These are phyloP conservation scores for Pseudomonodictys pantanalensis DNA, from an alignment of 495 filamentous ascomycete species.

Conservation along the genomic window DNA sequence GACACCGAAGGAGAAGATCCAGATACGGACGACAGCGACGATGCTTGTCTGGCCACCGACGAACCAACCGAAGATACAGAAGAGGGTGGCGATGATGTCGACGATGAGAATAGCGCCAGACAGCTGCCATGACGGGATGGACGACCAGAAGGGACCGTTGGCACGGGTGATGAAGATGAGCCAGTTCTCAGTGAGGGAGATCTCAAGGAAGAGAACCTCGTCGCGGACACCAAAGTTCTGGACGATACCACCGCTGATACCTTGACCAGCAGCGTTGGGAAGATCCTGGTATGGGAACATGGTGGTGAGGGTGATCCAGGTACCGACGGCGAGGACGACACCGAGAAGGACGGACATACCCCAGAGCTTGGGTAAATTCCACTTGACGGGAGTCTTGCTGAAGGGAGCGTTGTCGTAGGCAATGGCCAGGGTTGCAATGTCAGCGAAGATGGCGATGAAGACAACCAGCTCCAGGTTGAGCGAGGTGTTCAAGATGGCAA, in stretches of 20 bases:
- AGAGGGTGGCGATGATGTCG: slow-evolving; percentile 77
- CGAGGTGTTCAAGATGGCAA: slow-evolving; percentile 76
- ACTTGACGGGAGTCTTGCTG: slow-evolving; percentile 83
- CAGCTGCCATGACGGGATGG: slow-evolving; percentile 79
- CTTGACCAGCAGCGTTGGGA: slow-evolving; percentile 32
- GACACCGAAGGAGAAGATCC: slow-evolving; percentile 84
- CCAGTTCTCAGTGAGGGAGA: slow-evolving; percentile 92
- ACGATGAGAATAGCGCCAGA: slow-evolving; percentile 71
- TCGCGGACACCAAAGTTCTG: slow-evolving; percentile 82
- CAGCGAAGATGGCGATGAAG: slow-evolving; percentile 92
- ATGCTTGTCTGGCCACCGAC: slow-evolving; percentile 63
- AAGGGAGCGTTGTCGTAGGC: slow-evolving; percentile 92
- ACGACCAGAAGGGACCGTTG: slow-evolving; percentile 82
- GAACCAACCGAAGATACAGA: slow-evolving; percentile 81
- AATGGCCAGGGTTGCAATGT: slow-evolving; percentile 88
- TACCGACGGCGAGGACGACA: slow-evolving; percentile 72
- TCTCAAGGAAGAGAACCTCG: slow-evolving; percentile 82
- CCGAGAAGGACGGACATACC: slow-evolving; percentile 84
- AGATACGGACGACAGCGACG: slow-evolving; percentile 78
- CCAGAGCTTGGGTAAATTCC: slow-evolving; percentile 91
- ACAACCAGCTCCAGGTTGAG: slow-evolving; percentile 84
- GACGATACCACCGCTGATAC: slow-evolving; percentile 69
- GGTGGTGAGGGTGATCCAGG: slow-evolving; percentile 61
- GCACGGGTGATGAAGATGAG: slow-evolving; percentile 94
- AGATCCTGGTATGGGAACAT: slow-evolving; percentile 38